Percentiles rank a stretch among this genome's conserved stretches.
Evolutionary conservation across 345 rosid species (phyloP).

Genomic region (Moricandia moricandioides): DNA sequence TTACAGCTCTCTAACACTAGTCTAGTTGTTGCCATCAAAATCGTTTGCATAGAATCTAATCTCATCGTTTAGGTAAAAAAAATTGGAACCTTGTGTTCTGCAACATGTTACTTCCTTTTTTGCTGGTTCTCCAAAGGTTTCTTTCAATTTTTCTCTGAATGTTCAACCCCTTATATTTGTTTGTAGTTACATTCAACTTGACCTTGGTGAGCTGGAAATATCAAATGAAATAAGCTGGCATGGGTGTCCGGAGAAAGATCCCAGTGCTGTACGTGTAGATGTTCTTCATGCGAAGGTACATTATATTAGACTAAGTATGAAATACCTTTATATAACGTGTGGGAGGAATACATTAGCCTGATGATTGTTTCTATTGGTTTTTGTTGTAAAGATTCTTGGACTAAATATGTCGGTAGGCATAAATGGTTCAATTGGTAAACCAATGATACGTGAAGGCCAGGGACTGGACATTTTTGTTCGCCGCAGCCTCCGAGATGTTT

Average conservation of each 20-base stretch:
- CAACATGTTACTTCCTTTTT: not conserved
- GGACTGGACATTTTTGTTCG: slow-evolving; percentile 83
- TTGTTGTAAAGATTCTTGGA: slow-evolving; percentile 71
- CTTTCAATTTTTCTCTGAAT: slow-evolving; percentile 9
- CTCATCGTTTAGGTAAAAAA: slow-evolving; percentile 2
- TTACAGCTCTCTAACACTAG: slow-evolving; percentile 10
- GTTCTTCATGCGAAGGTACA: slow-evolving; percentile 91
- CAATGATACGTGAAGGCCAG: slow-evolving; percentile 84
- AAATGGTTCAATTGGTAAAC: slow-evolving; percentile 73
- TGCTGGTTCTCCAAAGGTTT: slow-evolving; percentile 4
- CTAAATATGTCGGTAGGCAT: slow-evolving; percentile 94
- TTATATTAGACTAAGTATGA: slow-evolving; percentile 12
- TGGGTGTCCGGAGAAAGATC: slow-evolving; percentile 83
- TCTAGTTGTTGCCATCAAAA: slow-evolving; percentile 10
- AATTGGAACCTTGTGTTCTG: slow-evolving; percentile 7
- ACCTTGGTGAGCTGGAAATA: slow-evolving; percentile 83
- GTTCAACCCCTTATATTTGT: slow-evolving; percentile 18
- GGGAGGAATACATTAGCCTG: slow-evolving; percentile 6
- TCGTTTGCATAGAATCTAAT: not conserved
- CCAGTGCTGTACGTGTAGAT: slow-evolving; percentile 90
- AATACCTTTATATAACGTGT: slow-evolving; percentile 9
- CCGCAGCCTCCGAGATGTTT: slow-evolving; percentile 93
- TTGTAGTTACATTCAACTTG: slow-evolving; percentile 95
- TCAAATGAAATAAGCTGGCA: slow-evolving; percentile 93
- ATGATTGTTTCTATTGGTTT: slow-evolving; percentile 18